phyloP scores from a whole-genome alignment of 2,329 filamentous ascomycete species.

The Dryadomyces quercus-mongolicae region DNA sequence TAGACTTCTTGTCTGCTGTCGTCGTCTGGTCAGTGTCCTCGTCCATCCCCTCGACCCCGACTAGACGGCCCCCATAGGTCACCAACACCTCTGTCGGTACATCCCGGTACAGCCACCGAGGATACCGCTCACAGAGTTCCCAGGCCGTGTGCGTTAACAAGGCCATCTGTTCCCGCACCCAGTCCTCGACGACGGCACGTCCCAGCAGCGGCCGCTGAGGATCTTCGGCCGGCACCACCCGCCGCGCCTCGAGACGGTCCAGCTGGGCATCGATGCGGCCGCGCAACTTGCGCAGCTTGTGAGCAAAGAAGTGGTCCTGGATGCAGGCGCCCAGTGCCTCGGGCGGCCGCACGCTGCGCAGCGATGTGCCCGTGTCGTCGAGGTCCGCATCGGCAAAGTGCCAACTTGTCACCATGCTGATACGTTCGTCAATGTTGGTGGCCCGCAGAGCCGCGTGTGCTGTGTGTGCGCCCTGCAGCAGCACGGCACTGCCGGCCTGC shows the following conservation, averaged over 20 bases:
- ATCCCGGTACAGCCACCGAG: not conserved
- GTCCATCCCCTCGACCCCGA: not conserved
- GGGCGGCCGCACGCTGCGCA: not conserved
- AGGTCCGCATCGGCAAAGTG: slow-evolving; percentile 2
- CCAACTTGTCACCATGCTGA: slow-evolving; percentile 4
- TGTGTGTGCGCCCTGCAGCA: slow-evolving; percentile 2
- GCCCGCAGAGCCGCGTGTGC: slow-evolving; percentile 1
- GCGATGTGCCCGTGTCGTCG: slow-evolving; percentile 1
- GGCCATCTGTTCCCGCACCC: not conserved
- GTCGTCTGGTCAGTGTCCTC: not conserved
- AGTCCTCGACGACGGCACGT: not conserved
- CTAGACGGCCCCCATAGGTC: not conserved
- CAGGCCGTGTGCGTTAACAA: slow-evolving; percentile 1
- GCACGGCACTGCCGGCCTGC: slow-evolving; percentile 1
- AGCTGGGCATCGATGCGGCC: slow-evolving; percentile 1
- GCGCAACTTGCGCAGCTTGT: slow-evolving; percentile 2
- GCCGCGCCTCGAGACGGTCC: not conserved
- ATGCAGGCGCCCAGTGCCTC: not conserved
- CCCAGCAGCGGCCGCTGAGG: not conserved
- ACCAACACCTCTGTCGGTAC: not conserved
- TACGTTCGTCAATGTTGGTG: not conserved
- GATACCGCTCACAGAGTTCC: not conserved
- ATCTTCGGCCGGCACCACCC: not conserved
- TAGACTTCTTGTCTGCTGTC: not conserved
- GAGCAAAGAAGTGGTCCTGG: slow-evolving; percentile 1